Evolutionary conservation across 805 yeast genomes (phyloP).

Genomic region (Ogataea salicorniae): DNA sequence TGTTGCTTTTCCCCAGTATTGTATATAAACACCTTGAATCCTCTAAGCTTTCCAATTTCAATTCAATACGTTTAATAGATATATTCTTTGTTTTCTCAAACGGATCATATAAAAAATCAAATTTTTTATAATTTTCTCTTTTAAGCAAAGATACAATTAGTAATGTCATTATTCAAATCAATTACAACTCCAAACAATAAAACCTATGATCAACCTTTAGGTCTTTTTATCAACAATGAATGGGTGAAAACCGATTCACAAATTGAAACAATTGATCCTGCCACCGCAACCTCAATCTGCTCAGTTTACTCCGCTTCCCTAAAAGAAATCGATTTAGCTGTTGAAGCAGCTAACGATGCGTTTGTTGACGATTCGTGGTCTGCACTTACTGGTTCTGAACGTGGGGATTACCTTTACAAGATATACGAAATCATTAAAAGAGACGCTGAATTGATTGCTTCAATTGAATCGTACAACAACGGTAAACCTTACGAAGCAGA

Average conservation of each 20-base stretch:
- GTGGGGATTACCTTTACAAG: conserved; percentile 49
- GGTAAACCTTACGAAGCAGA: conserved; percentile 51
- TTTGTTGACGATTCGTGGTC: conserved; percentile 45
- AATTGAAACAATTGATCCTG: conserved; percentile 26
- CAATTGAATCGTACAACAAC: conserved; percentile 51
- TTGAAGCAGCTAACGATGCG: conserved; percentile 58
- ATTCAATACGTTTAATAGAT: too few species aligned
- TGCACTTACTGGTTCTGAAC: conserved; percentile 41
- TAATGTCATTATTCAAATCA: conserved; percentile 18
- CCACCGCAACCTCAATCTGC: conserved; percentile 55
- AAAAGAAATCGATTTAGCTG: conserved; percentile 63
- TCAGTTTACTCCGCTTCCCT: conserved; percentile 52
- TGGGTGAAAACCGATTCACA: conserved; percentile 30
- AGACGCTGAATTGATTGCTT: conserved; percentile 45
- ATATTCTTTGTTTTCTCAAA: not conserved
- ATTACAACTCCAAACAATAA: conserved; percentile 30
- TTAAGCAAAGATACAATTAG: too few species aligned
- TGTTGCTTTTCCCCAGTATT: too few species aligned
- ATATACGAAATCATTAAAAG: conserved; percentile 47
- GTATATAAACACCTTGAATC: too few species aligned
- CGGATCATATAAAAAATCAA: not conserved
- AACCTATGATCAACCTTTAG: conserved; percentile 36
- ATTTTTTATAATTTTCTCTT: too few species aligned
- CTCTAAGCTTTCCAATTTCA: too few species aligned
- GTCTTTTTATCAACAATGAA: conserved; percentile 57